A percentile compares a stretch with the other conserved stretches of the same genome.
These are phyloP conservation scores for Xylariaceae sp. DNA, from an alignment of 2,329 filamentous ascomycete genomes.

Conservation along the genomic window DNA sequence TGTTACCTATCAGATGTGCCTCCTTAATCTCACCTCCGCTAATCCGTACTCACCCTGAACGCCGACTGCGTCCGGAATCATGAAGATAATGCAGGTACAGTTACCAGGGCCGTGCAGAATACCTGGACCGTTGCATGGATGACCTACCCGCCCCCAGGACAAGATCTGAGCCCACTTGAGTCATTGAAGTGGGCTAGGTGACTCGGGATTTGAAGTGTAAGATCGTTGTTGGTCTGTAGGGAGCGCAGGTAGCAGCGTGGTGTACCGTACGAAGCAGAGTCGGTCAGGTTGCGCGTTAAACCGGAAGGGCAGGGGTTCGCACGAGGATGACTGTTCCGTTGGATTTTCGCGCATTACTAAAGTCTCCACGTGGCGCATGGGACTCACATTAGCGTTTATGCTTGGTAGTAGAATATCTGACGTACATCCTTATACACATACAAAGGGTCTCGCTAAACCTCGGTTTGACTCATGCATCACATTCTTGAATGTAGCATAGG, in stretches of 20 bases:
- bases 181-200: conserved; percentile 4
- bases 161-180: conserved; percentile 8
- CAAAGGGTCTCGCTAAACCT: no score
- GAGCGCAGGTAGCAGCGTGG: background rate
- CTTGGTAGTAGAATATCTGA: background rate
- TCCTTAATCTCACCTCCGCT: background rate
- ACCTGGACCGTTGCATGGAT: background rate
- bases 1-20: background rate
- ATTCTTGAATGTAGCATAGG: no score
- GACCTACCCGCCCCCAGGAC: background rate
- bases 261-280: background rate
- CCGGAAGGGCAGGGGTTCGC: conserved; percentile 12
- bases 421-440: background rate
- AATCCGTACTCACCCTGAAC: background rate
- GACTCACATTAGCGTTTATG: background rate
- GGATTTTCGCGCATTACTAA: conserved; percentile 13
- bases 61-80: background rate
- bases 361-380: background rate
- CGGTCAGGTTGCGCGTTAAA: conserved; percentile 8
- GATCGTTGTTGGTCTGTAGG: background rate
- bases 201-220: conserved; percentile 17
- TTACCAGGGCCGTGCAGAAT: background rate
- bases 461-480: no score
- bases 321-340: conserved; percentile 11
- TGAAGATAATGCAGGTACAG: background rate